Evolutionary conservation across 257 asterid species (phyloP), one percentile per base, ranked within the genome.

Genomic region (Ocimum tenuiflorum): DNA sequence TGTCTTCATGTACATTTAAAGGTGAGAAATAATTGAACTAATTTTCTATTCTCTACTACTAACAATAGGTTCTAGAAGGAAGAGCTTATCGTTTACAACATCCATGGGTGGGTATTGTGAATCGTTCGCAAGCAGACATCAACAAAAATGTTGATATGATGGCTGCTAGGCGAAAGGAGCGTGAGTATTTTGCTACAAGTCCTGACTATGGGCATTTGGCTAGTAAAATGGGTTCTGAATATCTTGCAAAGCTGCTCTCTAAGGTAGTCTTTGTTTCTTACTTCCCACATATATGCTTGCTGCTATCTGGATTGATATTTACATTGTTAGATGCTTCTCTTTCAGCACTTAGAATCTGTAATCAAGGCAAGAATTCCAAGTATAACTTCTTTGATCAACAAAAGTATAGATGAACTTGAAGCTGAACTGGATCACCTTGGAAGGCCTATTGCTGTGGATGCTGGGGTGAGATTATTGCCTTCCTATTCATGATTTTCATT

Each of bases 61-160:
- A 50, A 67, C 48, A 18, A 29, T 70, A 92, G 99, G 99, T 92
- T 75, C 81, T 89, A 53, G 99, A 92, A 68, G 97, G 99, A 82
- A 86, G 88, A 82, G 58, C 99, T 49, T 92, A 92, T 65, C 95
- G 94, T 63, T 79, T 92, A 67, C 97, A 89, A 68, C 91, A 87
- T 55, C 97, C 99, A 9, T 92, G 99, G 99, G 99, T 92, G 70
- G 99, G 99, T 72, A 75, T 92, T 29, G 99, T 92, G 67, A 92
- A 92, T 69, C 94, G 99, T 53, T 92, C 99, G 56, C 99, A 92
- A 70, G 99, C 95, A 47, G 99, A 92, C 74, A 92, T 92, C 75
- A 92, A 92, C 75, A 92, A 77, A 76, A 92, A 79, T 62, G 84
- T 84, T 55, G 99, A 88, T 69, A 92, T 92, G 96, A 81, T 79